Evolutionary conservation across 768 basidiomycete species (phyloP).

Genomic region (Amanita polypyramis): DNA sequence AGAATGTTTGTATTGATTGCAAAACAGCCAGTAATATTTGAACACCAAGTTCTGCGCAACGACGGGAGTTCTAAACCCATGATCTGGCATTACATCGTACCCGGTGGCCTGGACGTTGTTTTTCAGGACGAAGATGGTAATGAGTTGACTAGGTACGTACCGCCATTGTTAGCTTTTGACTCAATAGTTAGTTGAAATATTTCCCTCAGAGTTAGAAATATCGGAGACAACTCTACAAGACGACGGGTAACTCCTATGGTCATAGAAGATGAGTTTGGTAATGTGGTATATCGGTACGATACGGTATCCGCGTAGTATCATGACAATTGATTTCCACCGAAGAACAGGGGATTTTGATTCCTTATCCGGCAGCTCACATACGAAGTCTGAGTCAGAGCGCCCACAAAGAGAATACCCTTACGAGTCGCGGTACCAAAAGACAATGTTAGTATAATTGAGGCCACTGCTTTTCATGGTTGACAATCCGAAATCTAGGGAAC

Average conservation of each 20-base stretch:
- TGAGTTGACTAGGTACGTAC: slow-evolving; percentile 50
- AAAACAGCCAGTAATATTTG: slow-evolving; percentile 14
- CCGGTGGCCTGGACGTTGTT: slow-evolving; percentile 52
- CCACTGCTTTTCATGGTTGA: neutral
- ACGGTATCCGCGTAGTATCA: neutral
- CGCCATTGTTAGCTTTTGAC: neutral
- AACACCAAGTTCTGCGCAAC: slow-evolving; percentile 17
- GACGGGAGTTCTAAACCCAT: slow-evolving; percentile 21
- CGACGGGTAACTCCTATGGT: slow-evolving; percentile 30
- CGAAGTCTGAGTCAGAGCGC: neutral
- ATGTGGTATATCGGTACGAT: slow-evolving; percentile 44
- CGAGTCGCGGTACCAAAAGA: slow-evolving; percentile 5
- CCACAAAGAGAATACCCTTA: slow-evolving; percentile 4
- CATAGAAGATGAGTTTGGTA: slow-evolving; percentile 51
- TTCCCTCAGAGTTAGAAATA: slow-evolving; percentile 14
- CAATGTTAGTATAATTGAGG: neutral
- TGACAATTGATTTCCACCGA: neutral
- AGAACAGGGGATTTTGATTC: slow-evolving; percentile 7
- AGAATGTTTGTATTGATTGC: neutral
- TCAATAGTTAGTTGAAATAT: neutral
- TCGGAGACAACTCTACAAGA: slow-evolving; percentile 5
- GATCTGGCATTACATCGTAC: slow-evolving; percentile 49
- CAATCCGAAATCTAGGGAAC: neutral
- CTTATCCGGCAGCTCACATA: neutral
- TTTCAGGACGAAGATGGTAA: slow-evolving; percentile 59